phyloP scores from a whole-genome alignment of 2,329 filamentous ascomycete genomes.

The Fusarium sp. region DNA sequence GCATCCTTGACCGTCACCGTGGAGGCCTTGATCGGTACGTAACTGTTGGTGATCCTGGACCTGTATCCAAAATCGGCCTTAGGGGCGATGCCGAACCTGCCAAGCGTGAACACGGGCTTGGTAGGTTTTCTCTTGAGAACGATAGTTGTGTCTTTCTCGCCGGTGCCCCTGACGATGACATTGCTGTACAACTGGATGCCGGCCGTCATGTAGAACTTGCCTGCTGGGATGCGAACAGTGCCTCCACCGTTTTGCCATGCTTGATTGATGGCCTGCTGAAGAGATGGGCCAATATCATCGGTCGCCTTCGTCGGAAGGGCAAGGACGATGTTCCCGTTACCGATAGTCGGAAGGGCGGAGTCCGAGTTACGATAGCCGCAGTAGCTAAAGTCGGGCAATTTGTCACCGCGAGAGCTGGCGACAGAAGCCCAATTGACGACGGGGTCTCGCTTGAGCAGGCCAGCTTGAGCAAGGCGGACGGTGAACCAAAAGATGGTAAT shows the following conservation, averaged over 20 bases:
- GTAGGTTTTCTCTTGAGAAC: background rate
- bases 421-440: constrained; percentile 4
- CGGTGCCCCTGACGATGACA: constrained; percentile 1
- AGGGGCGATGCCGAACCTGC: background rate
- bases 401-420: constrained; percentile 4
- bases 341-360: background rate
- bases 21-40: constrained; percentile 7
- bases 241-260: constrained; percentile 7
- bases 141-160: background rate
- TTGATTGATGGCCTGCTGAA: constrained; percentile 18
- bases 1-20: background rate
- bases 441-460: background rate
- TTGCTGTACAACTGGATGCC: constrained; percentile 7
- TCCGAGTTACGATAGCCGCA: constrained; percentile 19
- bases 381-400: constrained; percentile 27
- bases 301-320: background rate
- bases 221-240: constrained; percentile 1
- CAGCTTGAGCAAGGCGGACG: background rate
- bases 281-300: constrained; percentile 1
- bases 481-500: background rate
- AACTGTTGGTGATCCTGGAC: constrained; percentile 14
- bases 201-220: constrained; percentile 10
- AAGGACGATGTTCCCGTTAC: background rate
- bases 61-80: background rate
- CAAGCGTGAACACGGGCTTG: constrained; percentile 16